phyloP scores from a whole-genome alignment of 768 basidiomycete species.

The Termitomyces sp. region DNA sequence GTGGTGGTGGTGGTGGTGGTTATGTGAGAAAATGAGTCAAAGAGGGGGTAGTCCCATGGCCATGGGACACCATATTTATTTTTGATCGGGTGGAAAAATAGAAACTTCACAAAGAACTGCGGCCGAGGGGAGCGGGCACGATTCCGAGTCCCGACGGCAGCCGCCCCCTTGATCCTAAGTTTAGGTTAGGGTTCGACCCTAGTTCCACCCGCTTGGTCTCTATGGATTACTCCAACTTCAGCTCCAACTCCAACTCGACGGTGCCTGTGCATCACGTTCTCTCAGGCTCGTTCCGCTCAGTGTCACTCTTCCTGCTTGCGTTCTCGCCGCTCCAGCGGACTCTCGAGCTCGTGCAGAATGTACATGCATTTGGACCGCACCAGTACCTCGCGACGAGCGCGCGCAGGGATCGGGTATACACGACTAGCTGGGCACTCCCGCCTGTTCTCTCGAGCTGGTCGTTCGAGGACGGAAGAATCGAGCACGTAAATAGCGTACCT shows the following conservation, averaged over 20 bases:
- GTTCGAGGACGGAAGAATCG: conserved; percentile 29
- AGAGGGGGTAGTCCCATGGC: neutral
- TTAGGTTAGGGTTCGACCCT: conserved; percentile 18
- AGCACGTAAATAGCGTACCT: conserved; percentile 36
- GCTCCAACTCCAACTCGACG: conserved; percentile 1
- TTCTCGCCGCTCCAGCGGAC: conserved; percentile 38
- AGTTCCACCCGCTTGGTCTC: no score
- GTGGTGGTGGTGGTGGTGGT: no score
- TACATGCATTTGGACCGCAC: conserved; percentile 45
- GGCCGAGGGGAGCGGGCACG: conserved; percentile 9
- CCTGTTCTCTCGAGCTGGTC: conserved; percentile 44
- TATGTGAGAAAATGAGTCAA: neutral
- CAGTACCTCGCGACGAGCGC: conserved; percentile 42
- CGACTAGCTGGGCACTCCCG: conserved; percentile 48
- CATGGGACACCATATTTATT: neutral
- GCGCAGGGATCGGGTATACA: conserved; percentile 32
- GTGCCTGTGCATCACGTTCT: conserved; percentile 29
- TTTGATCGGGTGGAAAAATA: neutral
- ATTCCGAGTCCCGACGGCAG: no score
- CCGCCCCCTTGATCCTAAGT: conserved; percentile 1
- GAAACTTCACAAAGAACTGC: neutral
- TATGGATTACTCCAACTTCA: no score
- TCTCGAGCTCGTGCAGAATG: conserved; percentile 33
- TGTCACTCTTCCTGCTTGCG: conserved; percentile 45
- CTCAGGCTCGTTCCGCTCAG: conserved; percentile 46